Evolutionary conservation across 305 asterid genomes (phyloP).

Genomic region (Fraxinus latifolia): DNA sequence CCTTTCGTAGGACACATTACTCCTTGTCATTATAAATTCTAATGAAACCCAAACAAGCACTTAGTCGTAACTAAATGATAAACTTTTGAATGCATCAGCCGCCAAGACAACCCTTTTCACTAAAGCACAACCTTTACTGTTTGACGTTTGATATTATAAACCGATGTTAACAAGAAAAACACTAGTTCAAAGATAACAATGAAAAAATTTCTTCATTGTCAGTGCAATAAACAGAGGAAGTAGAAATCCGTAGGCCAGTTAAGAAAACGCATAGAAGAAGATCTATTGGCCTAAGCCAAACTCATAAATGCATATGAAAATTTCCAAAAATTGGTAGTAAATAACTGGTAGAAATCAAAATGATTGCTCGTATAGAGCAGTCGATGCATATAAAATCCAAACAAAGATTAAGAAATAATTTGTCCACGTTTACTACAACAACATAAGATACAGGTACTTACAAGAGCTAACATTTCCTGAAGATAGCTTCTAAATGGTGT

Average conservation of each 20-base stretch:
- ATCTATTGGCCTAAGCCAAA: background rate
- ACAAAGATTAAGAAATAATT: background rate
- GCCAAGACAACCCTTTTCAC: background rate
- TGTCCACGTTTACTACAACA: background rate
- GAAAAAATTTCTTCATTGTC: background rate
- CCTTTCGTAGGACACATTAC: background rate
- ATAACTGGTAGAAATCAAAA: background rate
- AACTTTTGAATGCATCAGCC: background rate
- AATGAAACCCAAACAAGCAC: background rate
- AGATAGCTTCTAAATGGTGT: constrained; percentile 82
- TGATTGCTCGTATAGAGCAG: background rate
- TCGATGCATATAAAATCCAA: background rate
- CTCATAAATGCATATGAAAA: background rate
- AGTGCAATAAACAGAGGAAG: background rate
- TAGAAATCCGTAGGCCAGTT: background rate
- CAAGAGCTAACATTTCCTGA: constrained; percentile 77
- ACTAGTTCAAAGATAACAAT: background rate
- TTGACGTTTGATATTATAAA: background rate
- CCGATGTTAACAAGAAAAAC: background rate
- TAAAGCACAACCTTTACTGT: background rate
- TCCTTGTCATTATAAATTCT: background rate
- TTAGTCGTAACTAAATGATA: background rate
- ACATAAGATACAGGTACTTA: constrained; percentile 35
- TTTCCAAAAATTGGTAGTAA: background rate
- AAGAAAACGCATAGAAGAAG: background rate